phyloP scores from a whole-genome alignment of 345 rosid genomes.

The Rhizophora mangle region DNA sequence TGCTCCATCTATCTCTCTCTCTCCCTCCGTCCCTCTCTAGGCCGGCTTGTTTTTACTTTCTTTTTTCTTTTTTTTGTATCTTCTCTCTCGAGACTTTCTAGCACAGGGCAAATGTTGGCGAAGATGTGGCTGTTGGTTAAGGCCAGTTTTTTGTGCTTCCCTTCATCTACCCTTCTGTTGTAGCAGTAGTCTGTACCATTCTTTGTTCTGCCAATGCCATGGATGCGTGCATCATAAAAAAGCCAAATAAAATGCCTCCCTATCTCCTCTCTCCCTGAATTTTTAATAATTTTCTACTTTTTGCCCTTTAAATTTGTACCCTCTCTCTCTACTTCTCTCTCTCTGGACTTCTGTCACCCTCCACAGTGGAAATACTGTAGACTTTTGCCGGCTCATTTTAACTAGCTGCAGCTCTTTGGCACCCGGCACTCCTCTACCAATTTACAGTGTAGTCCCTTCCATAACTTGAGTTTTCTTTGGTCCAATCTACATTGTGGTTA shows the following conservation, averaged over 20 bases:
- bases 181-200: constrained; percentile 31
- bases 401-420: not conserved
- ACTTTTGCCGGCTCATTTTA: constrained; percentile 4
- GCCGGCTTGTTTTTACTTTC: not conserved
- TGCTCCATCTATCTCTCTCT: constrained; percentile 3
- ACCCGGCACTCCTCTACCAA: not conserved
- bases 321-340: not conserved
- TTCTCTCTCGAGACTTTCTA: too few relatives aligned
- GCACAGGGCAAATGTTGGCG: not conserved
- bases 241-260: constrained; percentile 30
- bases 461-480: too few relatives aligned
- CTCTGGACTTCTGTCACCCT: constrained; percentile 16
- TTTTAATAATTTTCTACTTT: constrained; percentile 22
- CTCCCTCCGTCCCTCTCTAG: not conserved
- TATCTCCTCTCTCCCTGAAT: constrained; percentile 3
- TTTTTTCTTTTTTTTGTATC: not conserved
- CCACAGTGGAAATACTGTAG: constrained; percentile 7
- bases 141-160: not conserved
- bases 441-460: constrained; percentile 10
- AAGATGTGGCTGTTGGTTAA: not conserved
- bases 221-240: constrained; percentile 62
- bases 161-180: constrained; percentile 20
- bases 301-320: constrained; percentile 9
- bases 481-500: too few relatives aligned
- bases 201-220: constrained; percentile 30